phyloP scores from a whole-genome alignment of 495 filamentous ascomycete species.

The Hypoxylon intermedium region DNA sequence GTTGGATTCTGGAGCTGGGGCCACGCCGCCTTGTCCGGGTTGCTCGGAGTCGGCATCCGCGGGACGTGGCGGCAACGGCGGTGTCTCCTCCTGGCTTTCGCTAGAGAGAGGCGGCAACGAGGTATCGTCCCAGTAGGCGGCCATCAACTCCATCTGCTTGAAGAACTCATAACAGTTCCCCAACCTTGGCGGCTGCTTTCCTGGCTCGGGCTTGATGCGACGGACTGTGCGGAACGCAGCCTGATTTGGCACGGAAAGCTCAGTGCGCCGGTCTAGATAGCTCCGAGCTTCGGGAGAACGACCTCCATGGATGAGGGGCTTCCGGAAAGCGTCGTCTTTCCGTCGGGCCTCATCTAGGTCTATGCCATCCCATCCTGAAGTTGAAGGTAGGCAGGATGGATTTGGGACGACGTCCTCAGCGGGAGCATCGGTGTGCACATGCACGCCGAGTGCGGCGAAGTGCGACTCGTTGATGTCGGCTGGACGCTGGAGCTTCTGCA shows the following conservation, averaged over 20 bases:
- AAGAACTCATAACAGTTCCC: constrained; percentile 67
- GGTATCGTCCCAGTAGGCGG: constrained; percentile 61
- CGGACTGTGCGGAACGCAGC: constrained; percentile 61
- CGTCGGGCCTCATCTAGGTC: constrained; percentile 51
- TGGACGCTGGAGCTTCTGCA: constrained; percentile 58
- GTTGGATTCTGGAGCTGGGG: constrained; percentile 18
- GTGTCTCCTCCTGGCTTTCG: constrained; percentile 15
- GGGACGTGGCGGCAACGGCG: constrained; percentile 15
- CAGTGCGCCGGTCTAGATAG: constrained; percentile 59
- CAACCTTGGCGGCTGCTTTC: constrained; percentile 54
- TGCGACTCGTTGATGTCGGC: constrained; percentile 53
- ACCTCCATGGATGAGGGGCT: constrained; percentile 53
- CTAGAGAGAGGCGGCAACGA: constrained; percentile 42
- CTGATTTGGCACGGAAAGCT: constrained; percentile 58
- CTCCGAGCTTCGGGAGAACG: constrained; percentile 57
- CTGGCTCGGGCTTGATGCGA: constrained; percentile 55
- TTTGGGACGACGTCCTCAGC: constrained; percentile 57
- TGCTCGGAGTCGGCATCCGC: constrained; percentile 5
- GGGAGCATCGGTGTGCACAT: constrained; percentile 54
- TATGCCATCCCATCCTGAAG: constrained; percentile 54
- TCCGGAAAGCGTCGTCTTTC: constrained; percentile 52
- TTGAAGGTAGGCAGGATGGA: constrained; percentile 54
- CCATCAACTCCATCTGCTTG: constrained; percentile 59
- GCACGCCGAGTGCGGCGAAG: constrained; percentile 58
- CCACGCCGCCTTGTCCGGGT: constrained; percentile 6